Conservation (phyloP, 2,329 filamentous ascomycete species). For the Diaporthe velutina region DNA sequence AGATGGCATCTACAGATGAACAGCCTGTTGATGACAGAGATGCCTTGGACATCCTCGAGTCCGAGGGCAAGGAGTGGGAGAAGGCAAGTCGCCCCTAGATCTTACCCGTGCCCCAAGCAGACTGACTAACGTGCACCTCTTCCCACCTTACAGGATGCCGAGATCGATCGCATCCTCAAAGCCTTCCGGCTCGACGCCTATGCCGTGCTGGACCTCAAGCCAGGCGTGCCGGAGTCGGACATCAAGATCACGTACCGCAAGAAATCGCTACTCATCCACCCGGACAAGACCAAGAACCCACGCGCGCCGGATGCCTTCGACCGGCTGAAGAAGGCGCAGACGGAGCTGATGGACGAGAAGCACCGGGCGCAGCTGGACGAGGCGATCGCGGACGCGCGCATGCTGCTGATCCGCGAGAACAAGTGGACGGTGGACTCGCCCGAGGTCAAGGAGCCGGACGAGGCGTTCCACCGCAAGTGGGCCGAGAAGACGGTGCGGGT, state of each 20-base stretch:
- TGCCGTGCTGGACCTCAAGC: constrained; percentile 94
- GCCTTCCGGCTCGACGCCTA: constrained; percentile 87
- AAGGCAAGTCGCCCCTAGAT: constrained; percentile 69
- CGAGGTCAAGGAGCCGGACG: constrained; percentile 83
- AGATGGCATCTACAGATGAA: constrained; percentile 64
- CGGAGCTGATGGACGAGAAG: constrained; percentile 93
- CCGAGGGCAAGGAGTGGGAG: constrained; percentile 89
- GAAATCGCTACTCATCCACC: constrained; percentile 98
- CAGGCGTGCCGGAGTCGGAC: constrained; percentile 93
- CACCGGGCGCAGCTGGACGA: constrained; percentile 89
- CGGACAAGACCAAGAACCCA: constrained; percentile 95
- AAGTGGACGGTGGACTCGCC: constrained; percentile 92
- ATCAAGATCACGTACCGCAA: constrained; percentile 96
- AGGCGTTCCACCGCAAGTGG: constrained; percentile 82
- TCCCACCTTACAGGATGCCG: constrained; percentile 76
- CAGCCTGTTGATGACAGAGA: constrained; percentile 63
- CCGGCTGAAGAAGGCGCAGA: constrained; percentile 94
- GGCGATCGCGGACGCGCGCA: constrained; percentile 94
- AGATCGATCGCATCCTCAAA: constrained; percentile 93
- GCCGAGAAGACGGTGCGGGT: constrained; percentile 90
- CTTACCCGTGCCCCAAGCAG: background rate
- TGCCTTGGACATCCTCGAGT: constrained; percentile 83
- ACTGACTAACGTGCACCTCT: constrained; percentile 2
- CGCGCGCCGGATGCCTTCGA: constrained; percentile 95
- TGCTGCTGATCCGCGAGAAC: constrained; percentile 92